Conservation (phyloP, 176 grass and related monocot species). For the Typha latifolia region DNA sequence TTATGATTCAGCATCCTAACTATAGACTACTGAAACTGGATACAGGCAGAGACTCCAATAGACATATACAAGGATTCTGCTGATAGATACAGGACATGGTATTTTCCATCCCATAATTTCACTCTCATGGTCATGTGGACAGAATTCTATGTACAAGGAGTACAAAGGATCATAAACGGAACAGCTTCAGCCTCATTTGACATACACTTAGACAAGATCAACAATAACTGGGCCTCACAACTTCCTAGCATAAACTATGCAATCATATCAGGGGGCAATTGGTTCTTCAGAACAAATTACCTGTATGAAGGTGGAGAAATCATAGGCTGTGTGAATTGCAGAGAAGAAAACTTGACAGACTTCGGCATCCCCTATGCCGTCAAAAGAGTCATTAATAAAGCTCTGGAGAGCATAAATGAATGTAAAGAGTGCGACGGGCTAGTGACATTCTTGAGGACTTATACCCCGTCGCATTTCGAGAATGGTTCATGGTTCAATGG, state of each 20-base stretch:
- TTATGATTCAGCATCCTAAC: too few species aligned
- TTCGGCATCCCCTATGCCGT: constrained; percentile 22
- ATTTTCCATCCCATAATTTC: constrained; percentile 54
- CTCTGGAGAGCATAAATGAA: constrained; percentile 20
- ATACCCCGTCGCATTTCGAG: constrained; percentile 57
- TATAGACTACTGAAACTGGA: too few species aligned
- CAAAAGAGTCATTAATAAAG: constrained; percentile 25
- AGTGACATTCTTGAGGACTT: constrained; percentile 40
- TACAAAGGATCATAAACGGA: constrained; percentile 16
- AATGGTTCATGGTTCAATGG: constrained; percentile 52
- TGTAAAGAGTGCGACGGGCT: constrained; percentile 31
- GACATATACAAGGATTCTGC: constrained; percentile 25
- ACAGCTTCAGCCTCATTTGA: constrained; percentile 33
- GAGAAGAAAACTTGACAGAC: constrained; percentile 15
- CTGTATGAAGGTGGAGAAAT: constrained; percentile 29
- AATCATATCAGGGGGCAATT: constrained; percentile 57
- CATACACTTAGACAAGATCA: constrained; percentile 59
- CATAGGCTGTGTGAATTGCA: constrained; percentile 40
- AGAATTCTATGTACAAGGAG: constrained; percentile 39
- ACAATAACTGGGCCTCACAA: constrained; percentile 29
- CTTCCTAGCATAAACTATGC: constrained; percentile 40
- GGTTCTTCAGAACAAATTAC: constrained; percentile 52
- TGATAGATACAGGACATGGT: constrained; percentile 38
- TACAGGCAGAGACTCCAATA: constrained; percentile 36
- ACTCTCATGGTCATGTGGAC: constrained; percentile 63